Evolutionary conservation across 768 basidiomycete genomes (phyloP).

Genomic region (Dendrothele bispora): DNA sequence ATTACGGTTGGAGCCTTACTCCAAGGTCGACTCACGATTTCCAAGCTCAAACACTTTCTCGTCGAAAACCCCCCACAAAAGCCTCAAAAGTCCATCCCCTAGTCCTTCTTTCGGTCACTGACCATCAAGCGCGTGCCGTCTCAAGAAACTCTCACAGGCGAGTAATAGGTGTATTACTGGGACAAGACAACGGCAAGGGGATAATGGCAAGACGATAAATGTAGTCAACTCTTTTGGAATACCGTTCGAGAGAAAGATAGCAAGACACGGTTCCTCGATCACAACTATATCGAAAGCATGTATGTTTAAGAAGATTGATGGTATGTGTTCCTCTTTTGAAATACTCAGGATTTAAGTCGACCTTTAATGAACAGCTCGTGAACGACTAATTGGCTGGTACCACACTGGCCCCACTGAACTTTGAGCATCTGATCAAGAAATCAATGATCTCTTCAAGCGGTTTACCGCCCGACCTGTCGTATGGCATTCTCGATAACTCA

Average conservation of each 20-base stretch:
- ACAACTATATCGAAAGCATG: slow-evolving; percentile 98
- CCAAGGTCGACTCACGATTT: too few relatives aligned
- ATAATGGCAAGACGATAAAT: too few relatives aligned
- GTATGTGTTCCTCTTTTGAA: slow-evolving; percentile 39
- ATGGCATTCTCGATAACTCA: too few relatives aligned
- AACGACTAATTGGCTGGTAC: slow-evolving; percentile 98
- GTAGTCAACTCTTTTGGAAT: slow-evolving; percentile 97
- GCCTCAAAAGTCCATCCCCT: too few relatives aligned
- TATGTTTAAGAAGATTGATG: slow-evolving; percentile 99
- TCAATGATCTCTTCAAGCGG: slow-evolving; percentile 93
- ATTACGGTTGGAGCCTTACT: too few relatives aligned
- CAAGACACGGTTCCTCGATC: slow-evolving; percentile 98
- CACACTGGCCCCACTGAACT: slow-evolving; percentile 96
- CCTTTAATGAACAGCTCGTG: slow-evolving; percentile 64
- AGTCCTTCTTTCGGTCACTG: slow-evolving; percentile 92
- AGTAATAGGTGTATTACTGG: slow-evolving; percentile 89
- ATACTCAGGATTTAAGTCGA: too few relatives aligned
- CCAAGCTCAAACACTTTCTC: too few relatives aligned
- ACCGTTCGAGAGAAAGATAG: slow-evolving; percentile 96
- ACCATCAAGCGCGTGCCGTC: slow-evolving; percentile 89
- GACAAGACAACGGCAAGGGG: slow-evolving; percentile 93
- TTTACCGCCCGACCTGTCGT: slow-evolving; percentile 88
- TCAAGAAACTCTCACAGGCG: slow-evolving; percentile 83
- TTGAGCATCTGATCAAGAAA: slow-evolving; percentile 95
- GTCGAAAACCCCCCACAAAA: too few relatives aligned